phyloP scores from a whole-genome alignment of 2,329 filamentous ascomycete species.

The Lecanosticta acicola region DNA sequence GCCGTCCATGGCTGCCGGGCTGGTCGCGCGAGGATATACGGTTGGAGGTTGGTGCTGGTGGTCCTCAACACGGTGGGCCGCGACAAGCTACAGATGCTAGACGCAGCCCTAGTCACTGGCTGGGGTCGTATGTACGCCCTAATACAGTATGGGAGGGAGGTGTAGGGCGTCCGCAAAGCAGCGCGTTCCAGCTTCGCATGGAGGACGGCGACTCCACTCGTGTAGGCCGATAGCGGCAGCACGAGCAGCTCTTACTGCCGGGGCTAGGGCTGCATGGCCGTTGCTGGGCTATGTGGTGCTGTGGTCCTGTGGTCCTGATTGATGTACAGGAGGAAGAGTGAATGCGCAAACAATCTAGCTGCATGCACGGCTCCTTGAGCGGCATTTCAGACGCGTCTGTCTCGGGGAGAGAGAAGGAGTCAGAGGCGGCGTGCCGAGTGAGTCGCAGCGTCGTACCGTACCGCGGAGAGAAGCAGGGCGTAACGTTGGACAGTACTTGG shows the following conservation, averaged over 20 bases:
- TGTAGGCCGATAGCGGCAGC: neutral
- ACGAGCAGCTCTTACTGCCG: too few species aligned
- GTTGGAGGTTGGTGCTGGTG: slow-evolving; percentile 1
- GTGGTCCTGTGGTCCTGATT: neutral
- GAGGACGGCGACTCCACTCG: neutral
- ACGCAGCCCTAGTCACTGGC: neutral
- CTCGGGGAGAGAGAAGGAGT: neutral
- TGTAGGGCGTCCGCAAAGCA: too few species aligned
- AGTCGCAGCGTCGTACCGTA: too few species aligned
- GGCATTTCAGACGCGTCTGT: neutral
- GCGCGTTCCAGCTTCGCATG: neutral
- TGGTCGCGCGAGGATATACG: slow-evolving; percentile 8
- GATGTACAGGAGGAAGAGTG: neutral
- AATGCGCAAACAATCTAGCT: neutral
- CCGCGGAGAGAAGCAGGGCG: too few species aligned
- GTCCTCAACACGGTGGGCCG: neutral
- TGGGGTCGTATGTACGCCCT: too few species aligned
- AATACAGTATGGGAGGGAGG: too few species aligned
- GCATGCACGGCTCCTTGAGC: neutral
- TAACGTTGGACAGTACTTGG: too few species aligned
- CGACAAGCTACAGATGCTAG: neutral
- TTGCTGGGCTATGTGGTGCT: too few species aligned
- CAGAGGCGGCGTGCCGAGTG: neutral
- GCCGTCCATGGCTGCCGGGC: neutral
- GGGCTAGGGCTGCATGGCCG: too few species aligned